Evolutionary conservation across 257 asterid genomes (phyloP).

Genomic region (Solanum chilense): DNA sequence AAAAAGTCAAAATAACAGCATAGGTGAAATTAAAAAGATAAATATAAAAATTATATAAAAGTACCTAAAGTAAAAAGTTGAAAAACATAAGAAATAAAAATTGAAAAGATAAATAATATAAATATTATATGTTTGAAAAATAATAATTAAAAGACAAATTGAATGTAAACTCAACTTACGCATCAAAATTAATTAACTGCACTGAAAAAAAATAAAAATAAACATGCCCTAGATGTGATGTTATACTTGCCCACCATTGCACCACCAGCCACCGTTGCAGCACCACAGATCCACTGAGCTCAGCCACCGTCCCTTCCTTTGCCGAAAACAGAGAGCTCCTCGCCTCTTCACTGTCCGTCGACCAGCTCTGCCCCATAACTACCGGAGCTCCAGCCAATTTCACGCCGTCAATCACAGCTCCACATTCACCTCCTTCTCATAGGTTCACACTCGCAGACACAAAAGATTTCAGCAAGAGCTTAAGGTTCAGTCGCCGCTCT

Average conservation of each 20-base stretch:
- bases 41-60: too few species aligned
- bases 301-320: not conserved
- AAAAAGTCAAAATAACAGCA: too few species aligned
- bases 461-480: not conserved
- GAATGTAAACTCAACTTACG: not conserved
- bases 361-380: not conserved
- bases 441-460: not conserved
- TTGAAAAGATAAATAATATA: too few species aligned
- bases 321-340: not conserved
- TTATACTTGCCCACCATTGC: not conserved
- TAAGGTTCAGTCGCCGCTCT: not conserved
- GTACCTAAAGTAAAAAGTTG: too few species aligned
- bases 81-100: too few species aligned
- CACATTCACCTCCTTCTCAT: not conserved
- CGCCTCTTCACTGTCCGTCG: not conserved
- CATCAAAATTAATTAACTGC: not conserved
- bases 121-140: too few species aligned
- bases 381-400: not conserved
- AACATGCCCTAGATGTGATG: not conserved
- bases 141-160: too few species aligned
- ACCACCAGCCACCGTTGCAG: not conserved
- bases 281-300: not conserved
- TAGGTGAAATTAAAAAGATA: too few species aligned
- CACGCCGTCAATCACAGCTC: not conserved
- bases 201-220: too few species aligned